Conservation (phyloP, 1,139 yeast species). For the Magnusiomyces ingens region DNA sequence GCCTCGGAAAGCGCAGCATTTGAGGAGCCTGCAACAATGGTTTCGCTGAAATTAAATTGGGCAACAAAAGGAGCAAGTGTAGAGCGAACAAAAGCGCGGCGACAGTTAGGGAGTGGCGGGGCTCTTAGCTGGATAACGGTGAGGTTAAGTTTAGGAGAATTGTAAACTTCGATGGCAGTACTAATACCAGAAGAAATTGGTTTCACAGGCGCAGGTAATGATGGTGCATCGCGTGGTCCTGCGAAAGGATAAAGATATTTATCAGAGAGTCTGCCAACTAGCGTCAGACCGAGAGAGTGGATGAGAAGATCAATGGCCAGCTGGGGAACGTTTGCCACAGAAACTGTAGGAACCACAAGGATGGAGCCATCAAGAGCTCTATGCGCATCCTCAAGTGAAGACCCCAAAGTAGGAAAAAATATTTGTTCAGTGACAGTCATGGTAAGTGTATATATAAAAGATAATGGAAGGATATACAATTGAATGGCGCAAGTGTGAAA, state of each 20-base stretch:
- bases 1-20: constrained; percentile 42
- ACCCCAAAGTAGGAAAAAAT: no score
- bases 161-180: constrained; percentile 48
- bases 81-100: constrained; percentile 46
- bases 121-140: constrained; percentile 74
- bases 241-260: constrained; percentile 70
- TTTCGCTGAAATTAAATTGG: constrained; percentile 37
- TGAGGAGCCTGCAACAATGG: constrained; percentile 62
- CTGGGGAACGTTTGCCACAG: constrained; percentile 89
- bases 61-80: constrained; percentile 47
- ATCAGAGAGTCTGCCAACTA: constrained; percentile 52
- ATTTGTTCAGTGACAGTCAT: no score
- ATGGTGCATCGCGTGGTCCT: constrained; percentile 60
- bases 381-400: no score
- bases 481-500: no score
- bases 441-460: no score
- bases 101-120: constrained; percentile 67
- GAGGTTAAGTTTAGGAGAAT: constrained; percentile 21
- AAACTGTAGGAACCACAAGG: constrained; percentile 67
- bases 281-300: constrained; percentile 49
- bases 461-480: no score
- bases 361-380: constrained; percentile 14
- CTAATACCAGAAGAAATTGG: constrained; percentile 38
- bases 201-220: constrained; percentile 11
- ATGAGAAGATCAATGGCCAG: constrained; percentile 66